These are phyloP conservation scores for Diaporthe velutina DNA, from an alignment of 2,329 filamentous ascomycete species.

Conservation along the genomic window DNA sequence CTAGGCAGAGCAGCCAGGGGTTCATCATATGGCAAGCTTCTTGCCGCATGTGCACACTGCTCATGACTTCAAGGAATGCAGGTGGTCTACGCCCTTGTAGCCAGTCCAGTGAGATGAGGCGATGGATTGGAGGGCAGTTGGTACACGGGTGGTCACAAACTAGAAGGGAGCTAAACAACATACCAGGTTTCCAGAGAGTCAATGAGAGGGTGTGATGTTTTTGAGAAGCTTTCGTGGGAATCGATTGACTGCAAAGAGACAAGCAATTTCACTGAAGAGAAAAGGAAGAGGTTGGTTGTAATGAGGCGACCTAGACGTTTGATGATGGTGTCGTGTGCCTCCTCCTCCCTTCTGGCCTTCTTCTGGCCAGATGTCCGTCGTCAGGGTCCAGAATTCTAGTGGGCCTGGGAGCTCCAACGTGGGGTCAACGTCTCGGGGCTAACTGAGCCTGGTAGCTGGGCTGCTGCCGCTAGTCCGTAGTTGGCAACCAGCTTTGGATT, in stretches of 20 bases:
- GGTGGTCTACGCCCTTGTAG: not conserved
- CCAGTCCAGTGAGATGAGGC: not conserved
- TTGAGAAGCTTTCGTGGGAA: not conserved
- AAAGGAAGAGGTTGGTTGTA: not conserved
- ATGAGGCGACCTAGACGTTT: slow-evolving; percentile 17
- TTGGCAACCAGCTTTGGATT: slow-evolving; percentile 13
- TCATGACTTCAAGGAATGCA: not conserved
- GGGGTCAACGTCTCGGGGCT: slow-evolving; percentile 24
- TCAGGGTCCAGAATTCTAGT: slow-evolving; percentile 35
- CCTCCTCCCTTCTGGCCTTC: slow-evolving; percentile 28
- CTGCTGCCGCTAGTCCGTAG: slow-evolving; percentile 20
- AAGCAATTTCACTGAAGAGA: slow-evolving; percentile 26
- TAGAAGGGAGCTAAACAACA: not conserved
- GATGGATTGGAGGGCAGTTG: not conserved
- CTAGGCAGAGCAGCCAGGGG: not conserved
- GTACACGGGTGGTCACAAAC: not conserved
- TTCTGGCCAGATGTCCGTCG: slow-evolving; percentile 39
- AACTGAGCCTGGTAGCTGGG: slow-evolving; percentile 31
- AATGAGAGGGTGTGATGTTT: not conserved
- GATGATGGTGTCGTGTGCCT: slow-evolving; percentile 37
- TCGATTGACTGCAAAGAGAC: slow-evolving; percentile 10
- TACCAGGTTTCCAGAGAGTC: slow-evolving; percentile 24
- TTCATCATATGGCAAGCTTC: not conserved
- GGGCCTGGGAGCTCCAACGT: slow-evolving; percentile 34
- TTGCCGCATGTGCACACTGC: not conserved